Percentiles rank a stretch among this genome's conserved stretches.
These are phyloP conservation scores for Gautieria morchelliformis DNA, from an alignment of 768 basidiomycete genomes.

Conservation along the genomic window DNA sequence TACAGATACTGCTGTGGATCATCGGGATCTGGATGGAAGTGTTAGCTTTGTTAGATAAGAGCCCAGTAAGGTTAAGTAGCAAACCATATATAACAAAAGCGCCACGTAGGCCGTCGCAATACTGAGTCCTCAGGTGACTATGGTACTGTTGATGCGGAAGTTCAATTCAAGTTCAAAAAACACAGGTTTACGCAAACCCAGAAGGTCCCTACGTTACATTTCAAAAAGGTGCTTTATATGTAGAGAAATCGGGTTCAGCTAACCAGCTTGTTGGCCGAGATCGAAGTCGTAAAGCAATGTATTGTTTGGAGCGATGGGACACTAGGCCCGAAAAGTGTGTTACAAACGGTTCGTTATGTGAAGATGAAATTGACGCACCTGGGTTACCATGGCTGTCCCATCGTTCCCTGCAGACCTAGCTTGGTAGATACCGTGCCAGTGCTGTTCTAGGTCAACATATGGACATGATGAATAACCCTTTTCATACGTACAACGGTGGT, in stretches of 20 bases:
- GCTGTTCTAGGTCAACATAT: conserved; percentile 1
- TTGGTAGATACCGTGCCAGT: conserved; percentile 43
- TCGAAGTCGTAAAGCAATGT: conserved; percentile 33
- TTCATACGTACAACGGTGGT: conserved; percentile 29
- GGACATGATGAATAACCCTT: neutral
- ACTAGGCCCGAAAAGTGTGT: conserved; percentile 18
- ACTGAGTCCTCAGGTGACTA: conserved; percentile 39
- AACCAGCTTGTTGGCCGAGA: conserved; percentile 25
- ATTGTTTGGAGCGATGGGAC: conserved; percentile 30
- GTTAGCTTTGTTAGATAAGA: neutral
- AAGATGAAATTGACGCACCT: conserved; percentile 8
- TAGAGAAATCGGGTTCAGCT: neutral
- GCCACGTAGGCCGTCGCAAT: conserved; percentile 46
- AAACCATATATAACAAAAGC: conserved; percentile 27
- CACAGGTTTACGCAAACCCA: neutral
- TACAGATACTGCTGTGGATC: conserved; percentile 29
- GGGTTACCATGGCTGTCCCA: conserved; percentile 28
- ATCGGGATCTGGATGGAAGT: conserved; percentile 20
- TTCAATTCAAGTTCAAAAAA: neutral
- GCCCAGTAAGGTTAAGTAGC: neutral
- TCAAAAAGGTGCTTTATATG: neutral
- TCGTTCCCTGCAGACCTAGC: conserved; percentile 34
- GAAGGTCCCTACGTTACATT: neutral
- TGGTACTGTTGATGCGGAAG: conserved; percentile 22
- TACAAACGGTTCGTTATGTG: too few relatives aligned